phyloP scores from a whole-genome alignment of 1,139 yeast genomes.

The Yamadazyma friedrichii region DNA sequence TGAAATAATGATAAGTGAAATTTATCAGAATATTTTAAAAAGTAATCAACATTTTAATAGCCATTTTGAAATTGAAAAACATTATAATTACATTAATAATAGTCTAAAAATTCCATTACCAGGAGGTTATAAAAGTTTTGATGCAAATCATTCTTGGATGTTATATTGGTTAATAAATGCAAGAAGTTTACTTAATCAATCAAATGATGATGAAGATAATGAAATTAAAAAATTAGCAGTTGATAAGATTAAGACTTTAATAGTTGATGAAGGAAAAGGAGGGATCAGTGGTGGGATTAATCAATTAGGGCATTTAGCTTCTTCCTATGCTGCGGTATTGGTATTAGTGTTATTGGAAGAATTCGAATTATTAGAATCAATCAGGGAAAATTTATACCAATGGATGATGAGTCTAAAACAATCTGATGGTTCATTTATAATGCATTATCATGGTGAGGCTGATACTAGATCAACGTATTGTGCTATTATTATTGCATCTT shows the following conservation, averaged over 20 bases:
- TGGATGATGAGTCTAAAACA: constrained; percentile 72
- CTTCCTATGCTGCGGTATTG: constrained; percentile 76
- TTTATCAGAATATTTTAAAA: constrained; percentile 22
- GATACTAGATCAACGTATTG: constrained; percentile 91
- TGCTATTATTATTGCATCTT: constrained; percentile 70
- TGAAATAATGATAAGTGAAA: constrained; percentile 29
- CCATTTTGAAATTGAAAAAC: constrained; percentile 18
- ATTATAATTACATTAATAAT: constrained; percentile 15
- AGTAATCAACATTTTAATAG: constrained; percentile 11
- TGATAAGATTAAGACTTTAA: constrained; percentile 21
- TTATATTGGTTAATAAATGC: constrained; percentile 80
- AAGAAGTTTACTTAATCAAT: constrained; percentile 8
- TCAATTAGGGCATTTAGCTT: constrained; percentile 82
- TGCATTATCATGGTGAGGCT: constrained; percentile 78
- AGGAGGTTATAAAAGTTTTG: constrained; percentile 48
- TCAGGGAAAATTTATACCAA: constrained; percentile 40
- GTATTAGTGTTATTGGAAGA: constrained; percentile 58
- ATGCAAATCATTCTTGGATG: constrained; percentile 92
- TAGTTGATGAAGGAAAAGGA: constrained; percentile 43
- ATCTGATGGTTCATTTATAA: constrained; percentile 68
- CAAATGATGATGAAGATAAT: constrained; percentile 4
- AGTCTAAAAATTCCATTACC: constrained; percentile 39
- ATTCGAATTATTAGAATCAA: constrained; percentile 24
- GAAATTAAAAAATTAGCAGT: constrained; percentile 12
- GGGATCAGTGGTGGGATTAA: constrained; percentile 86